Conservation (phyloP, 163 green algal genomes). For the Chloromonas sp. region DNA sequence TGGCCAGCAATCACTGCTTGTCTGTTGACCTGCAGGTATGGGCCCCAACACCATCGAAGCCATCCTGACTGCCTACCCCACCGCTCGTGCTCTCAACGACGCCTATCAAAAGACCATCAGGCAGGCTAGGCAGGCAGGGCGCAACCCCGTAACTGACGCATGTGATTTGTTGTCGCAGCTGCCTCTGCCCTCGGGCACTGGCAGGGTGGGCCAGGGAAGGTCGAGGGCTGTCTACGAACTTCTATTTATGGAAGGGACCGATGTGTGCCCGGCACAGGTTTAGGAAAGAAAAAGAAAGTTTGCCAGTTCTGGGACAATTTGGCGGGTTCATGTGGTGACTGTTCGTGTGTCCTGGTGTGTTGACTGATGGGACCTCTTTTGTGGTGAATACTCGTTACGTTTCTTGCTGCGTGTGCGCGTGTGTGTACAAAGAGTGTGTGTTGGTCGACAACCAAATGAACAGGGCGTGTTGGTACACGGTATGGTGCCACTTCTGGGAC, state of each 20-base stretch:
- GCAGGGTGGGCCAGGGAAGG: neutral
- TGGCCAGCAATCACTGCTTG: too few relatives aligned
- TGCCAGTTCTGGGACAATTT: too few relatives aligned
- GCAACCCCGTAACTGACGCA: neutral
- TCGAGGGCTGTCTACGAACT: neutral
- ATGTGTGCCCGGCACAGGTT: neutral
- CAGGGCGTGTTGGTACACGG: too few relatives aligned
- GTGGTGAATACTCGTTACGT: too few relatives aligned
- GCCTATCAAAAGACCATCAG: neutral
- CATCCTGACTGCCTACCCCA: neutral
- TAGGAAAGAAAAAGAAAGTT: too few relatives aligned
- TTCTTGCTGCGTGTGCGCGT: too few relatives aligned
- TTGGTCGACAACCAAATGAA: too few relatives aligned
- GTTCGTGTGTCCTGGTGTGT: too few relatives aligned
- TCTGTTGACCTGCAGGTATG: neutral
- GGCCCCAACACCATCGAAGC: neutral
- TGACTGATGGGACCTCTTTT: too few relatives aligned
- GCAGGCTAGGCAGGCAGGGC: neutral
- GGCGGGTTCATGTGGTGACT: too few relatives aligned
- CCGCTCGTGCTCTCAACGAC: neutral
- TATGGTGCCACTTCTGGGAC: too few relatives aligned
- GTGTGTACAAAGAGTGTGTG: too few relatives aligned
- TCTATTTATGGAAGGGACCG: neutral
- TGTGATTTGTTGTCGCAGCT: neutral
- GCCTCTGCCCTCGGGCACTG: neutral